Evolutionary conservation across 1,139 yeast genomes (phyloP), one percentile per base, ranked within the genome.

Genomic region (Sugiyamaella novakii): DNA sequence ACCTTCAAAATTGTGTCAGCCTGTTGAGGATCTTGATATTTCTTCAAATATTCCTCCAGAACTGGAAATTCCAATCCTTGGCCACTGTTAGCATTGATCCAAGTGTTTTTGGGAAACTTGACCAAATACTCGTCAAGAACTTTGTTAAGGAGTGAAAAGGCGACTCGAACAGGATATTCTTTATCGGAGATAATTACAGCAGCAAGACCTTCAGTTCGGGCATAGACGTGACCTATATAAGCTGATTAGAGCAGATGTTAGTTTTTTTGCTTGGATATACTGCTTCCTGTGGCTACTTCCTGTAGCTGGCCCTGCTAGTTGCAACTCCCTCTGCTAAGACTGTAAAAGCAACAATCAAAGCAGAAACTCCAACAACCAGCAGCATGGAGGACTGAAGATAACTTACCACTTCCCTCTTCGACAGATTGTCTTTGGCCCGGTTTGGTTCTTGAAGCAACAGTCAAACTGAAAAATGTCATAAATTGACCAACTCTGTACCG

Each of bases 151-250:
- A 92, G 75, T 2, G 97, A 85, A 71, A 88, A 92, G 0, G 97
- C 98, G n/a, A 97, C 98, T 65, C 98, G 80, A 17, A 87, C 91
- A 1, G 98, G 98, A 69, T 92, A 92, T 60, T 92, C 97, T 67
- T 86, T 86, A 68, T 92, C 99, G 44, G 96, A 82, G 66, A 94
- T 87, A 53, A 92, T 73, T 24, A 92, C 96, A 56, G 96, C 96
- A n/a, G 95, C 86, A 43, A 92, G 66, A 1, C 98, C 98, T 68
- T 94, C 98, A 28, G 85, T 72, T 58, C 98, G 79, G 21, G 91
- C 83, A 67, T 86, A 92, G 0, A 92, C 92, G 68, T 94, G 98
- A 6, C 96, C 98, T 17, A 87, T 78, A 66, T 91, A 91, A 66
- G 79, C 70, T 63, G 27, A 17, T 35, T 15, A 8, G 30, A 39